phyloP scores from a whole-genome alignment of 2,329 filamentous ascomycete genomes.

The Daldinia sp. region DNA sequence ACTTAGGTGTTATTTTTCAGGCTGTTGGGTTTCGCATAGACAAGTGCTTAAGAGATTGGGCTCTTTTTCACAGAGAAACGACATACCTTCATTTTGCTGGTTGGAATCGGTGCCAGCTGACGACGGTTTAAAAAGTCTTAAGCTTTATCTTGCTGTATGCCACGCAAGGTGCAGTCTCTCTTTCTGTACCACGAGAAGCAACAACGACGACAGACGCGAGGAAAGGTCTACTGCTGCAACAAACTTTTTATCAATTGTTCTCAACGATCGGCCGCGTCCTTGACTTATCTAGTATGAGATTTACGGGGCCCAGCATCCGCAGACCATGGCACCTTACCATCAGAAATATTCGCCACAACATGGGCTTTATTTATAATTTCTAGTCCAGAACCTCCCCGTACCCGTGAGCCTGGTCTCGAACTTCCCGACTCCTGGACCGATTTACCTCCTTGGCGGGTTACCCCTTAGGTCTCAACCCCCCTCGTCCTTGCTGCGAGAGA shows the following conservation, averaged over 20 bases:
- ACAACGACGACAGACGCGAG: background rate
- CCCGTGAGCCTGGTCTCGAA: conserved; percentile 37
- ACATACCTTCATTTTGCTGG: conserved; percentile 32
- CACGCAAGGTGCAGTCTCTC: background rate
- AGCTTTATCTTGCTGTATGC: background rate
- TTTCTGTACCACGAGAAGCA: conserved; percentile 3
- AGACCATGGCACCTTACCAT: conserved; percentile 25
- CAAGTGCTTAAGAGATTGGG: background rate
- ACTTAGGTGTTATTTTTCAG: background rate
- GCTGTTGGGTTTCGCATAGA: background rate
- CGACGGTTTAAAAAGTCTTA: background rate
- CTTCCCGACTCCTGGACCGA: conserved; percentile 24
- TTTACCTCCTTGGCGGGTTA: conserved; percentile 9
- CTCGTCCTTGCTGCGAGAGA: conserved; percentile 11
- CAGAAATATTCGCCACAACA: conserved; percentile 14
- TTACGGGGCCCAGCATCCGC: conserved; percentile 18
- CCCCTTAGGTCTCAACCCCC: background rate
- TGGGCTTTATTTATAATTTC: conserved; percentile 24
- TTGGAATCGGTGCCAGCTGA: background rate
- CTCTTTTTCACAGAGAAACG: background rate
- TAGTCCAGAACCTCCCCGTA: background rate
- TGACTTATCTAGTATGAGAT: conserved; percentile 34
- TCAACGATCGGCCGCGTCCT: conserved; percentile 20
- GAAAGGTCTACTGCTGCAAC: background rate
- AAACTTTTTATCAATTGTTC: background rate